Evolutionary conservation across 2,329 filamentous ascomycete species (phyloP), one percentile per base, ranked within the genome.

Genomic region (Chaetomium globosum): DNA sequence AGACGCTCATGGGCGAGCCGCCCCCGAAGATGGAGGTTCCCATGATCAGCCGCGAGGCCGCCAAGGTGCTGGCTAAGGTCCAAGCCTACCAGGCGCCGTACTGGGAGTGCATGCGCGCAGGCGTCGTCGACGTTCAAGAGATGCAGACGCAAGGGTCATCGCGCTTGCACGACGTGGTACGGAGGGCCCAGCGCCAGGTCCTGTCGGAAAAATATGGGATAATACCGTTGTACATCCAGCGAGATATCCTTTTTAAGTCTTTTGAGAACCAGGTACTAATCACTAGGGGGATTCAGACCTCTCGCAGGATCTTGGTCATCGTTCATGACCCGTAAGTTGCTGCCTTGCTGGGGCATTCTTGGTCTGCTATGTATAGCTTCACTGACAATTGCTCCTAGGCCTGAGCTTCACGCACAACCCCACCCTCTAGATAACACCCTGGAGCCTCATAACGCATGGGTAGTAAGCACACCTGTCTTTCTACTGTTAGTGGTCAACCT

Each of bases 1-100:
- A 88, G 66, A 97, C 94, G 0, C 82, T 99, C 53, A 98, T 99
- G 93, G 93, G 95, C 26, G 93, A 99, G 73, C 92, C 94, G 12
- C 95, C 95, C 2, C 84, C 85, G 51, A 80, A 82, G 71, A 83
- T 89, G 76, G 75, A 78, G 16, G 76, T 88, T 2, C 81, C 85
- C 8, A 82, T 81, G 64, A 80, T 88, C 68, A 85, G 83, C 74
- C 83, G 80, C 70, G 83, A 86, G 23, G 87, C 86, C 0, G 81
- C 81, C 0, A 79, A 80, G 53, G 81, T 85, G 0, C 74, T 89
- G 30, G 82, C 84, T 48, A 83, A 82, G 69, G 87, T 88, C 0
- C 85, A 87, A 71, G 81, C 84, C 0, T 78, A 82, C 60, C 87
- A 89, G 68, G 85, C 87, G 1, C 85, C 84, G 26, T 95, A 91